Conservation (phyloP, 306 rosid species). For the Cicer yamashitae region DNA sequence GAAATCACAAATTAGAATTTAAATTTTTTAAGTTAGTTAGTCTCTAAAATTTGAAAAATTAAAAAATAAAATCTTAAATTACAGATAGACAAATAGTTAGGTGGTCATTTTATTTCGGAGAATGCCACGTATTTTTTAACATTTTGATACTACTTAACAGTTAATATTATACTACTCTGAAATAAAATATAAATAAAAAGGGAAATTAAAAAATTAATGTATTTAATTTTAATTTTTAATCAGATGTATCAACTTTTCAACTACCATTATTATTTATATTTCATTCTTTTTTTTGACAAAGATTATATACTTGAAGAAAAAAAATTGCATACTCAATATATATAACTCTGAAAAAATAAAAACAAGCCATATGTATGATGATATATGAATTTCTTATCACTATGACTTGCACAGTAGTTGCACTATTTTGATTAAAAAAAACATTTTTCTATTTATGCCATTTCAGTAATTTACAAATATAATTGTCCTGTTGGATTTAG, state of each 20-base stretch:
- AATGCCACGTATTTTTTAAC: neutral
- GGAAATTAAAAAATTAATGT: no score
- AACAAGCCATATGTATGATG: neutral
- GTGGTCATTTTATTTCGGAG: neutral
- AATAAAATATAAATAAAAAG: no score
- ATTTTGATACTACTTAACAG: neutral
- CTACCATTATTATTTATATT: no score
- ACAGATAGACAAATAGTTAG: neutral
- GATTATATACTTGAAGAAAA: no score
- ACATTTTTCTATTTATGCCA: neutral
- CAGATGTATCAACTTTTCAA: no score
- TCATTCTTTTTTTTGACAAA: no score
- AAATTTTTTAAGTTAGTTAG: neutral
- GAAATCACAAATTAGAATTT: neutral
- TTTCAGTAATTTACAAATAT: neutral
- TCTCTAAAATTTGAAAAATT: neutral
- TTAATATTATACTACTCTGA: no score
- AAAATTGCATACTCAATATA: neutral
- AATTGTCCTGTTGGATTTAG: neutral
- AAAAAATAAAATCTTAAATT: neutral
- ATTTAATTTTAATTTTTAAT: no score
- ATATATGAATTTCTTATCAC: neutral
- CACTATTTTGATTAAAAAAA: neutral
- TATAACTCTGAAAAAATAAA: neutral
- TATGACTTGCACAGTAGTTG: neutral